Percentiles rank a stretch among this genome's conserved stretches.
Evolutionary conservation across 208 protist species (phyloP).

Genomic region (Blechomonas ayalai): DNA sequence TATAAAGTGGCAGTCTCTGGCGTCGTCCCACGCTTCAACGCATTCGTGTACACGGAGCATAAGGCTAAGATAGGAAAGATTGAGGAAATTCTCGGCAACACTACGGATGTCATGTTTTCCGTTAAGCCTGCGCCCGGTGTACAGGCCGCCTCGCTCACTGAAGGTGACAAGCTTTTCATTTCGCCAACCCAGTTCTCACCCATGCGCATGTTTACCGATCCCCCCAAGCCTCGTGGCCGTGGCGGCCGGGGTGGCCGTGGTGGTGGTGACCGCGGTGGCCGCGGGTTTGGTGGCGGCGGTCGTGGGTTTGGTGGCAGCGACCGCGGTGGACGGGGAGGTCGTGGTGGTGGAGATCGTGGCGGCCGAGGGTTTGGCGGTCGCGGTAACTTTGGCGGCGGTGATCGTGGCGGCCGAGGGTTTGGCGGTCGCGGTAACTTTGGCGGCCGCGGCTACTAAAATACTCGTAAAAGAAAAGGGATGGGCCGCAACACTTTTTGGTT

Average conservation of each 20-base stretch:
- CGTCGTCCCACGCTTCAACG: slow-evolving; percentile 85
- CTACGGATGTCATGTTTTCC: slow-evolving; percentile 86
- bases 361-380: slow-evolving; percentile 24
- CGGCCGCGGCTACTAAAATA: slow-evolving; percentile 46
- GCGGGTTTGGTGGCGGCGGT: slow-evolving; percentile 16
- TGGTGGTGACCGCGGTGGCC: slow-evolving; percentile 11
- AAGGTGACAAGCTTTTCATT: slow-evolving; percentile 82
- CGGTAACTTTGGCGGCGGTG: slow-evolving; percentile 19
- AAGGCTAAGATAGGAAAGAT: slow-evolving; percentile 92
- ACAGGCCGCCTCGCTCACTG: slow-evolving; percentile 72
- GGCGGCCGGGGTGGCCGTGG: slow-evolving; percentile 65
- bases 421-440: slow-evolving; percentile 18
- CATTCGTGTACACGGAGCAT: slow-evolving; percentile 89
- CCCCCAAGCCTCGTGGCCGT: slow-evolving; percentile 76
- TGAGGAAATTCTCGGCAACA: slow-evolving; percentile 87
- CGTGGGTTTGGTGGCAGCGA: slow-evolving; percentile 19
- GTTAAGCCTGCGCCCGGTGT: slow-evolving; percentile 84
- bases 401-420: slow-evolving; percentile 25
- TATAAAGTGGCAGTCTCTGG: slow-evolving; percentile 62
- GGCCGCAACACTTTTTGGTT: too few relatives aligned
- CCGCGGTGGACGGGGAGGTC: slow-evolving; percentile 15
- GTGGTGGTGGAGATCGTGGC: slow-evolving; percentile 18
- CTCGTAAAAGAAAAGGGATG: too few relatives aligned
- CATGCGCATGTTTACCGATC: slow-evolving; percentile 81
- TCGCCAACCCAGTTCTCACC: slow-evolving; percentile 81